phyloP scores from a whole-genome alignment of 495 filamentous ascomycete species.

The Penicillium antarcticum region DNA sequence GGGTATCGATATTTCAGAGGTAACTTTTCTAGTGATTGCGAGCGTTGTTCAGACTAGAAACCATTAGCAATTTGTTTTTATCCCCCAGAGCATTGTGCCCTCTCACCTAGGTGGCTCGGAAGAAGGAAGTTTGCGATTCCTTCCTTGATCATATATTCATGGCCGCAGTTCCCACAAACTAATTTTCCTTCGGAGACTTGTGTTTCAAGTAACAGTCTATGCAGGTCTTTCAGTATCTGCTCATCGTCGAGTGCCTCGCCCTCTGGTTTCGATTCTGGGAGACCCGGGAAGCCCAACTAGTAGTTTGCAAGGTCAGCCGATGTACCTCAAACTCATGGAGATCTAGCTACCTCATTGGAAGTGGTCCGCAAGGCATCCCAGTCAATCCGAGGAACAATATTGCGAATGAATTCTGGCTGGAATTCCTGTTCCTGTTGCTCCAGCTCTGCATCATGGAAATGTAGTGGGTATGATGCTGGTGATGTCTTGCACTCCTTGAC shows the following conservation, averaged over 20 bases:
- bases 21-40: background rate
- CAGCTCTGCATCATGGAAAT: slow-evolving; percentile 87
- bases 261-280: slow-evolving; percentile 63
- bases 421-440: slow-evolving; percentile 75
- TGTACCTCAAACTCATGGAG: no score
- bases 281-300: slow-evolving; percentile 77
- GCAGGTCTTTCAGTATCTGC: slow-evolving; percentile 70
- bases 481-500: slow-evolving; percentile 87
- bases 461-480: slow-evolving; percentile 76
- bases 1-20: slow-evolving; percentile 1
- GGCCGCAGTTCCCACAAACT: slow-evolving; percentile 85
- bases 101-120: slow-evolving; percentile 80
- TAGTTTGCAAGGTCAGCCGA: background rate
- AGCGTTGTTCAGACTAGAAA: background rate
- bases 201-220: slow-evolving; percentile 83
- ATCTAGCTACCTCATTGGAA: slow-evolving; percentile 67
- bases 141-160: slow-evolving; percentile 89
- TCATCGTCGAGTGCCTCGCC: slow-evolving; percentile 57
- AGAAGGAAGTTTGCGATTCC: slow-evolving; percentile 95
- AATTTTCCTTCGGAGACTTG: slow-evolving; percentile 82
- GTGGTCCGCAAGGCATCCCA: slow-evolving; percentile 75
- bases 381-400: slow-evolving; percentile 82
- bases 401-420: slow-evolving; percentile 72
- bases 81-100: no score
- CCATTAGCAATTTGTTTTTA: background rate